These are phyloP conservation scores for Penstemon barbatus DNA, from an alignment of 257 asterid genomes.

Conservation along the genomic window DNA sequence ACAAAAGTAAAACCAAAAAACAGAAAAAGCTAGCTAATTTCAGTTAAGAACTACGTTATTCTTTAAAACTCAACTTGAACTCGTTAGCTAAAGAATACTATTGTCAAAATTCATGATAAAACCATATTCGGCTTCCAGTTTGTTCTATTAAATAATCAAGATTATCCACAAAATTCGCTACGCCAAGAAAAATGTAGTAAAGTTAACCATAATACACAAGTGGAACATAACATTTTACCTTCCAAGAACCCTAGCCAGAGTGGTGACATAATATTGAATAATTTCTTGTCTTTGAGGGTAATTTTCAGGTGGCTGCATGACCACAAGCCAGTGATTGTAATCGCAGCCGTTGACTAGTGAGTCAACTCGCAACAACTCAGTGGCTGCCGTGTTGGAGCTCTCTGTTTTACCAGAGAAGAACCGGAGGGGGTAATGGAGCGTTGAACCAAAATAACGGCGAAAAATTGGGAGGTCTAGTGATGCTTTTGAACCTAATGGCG, in stretches of 20 bases:
- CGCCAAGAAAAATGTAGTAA: no score
- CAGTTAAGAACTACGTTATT: no score
- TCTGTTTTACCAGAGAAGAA: conserved; percentile 25
- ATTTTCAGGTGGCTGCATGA: conserved; percentile 42
- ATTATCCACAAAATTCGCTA: no score
- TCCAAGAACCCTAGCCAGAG: conserved; percentile 42
- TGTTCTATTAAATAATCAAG: no score
- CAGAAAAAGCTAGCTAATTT: no score
- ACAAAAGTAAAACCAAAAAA: no score
- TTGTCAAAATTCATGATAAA: no score
- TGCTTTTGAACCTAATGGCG: conserved; percentile 19
- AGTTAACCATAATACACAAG: no score
- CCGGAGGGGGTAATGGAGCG: neutral
- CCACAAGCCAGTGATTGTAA: conserved; percentile 51
- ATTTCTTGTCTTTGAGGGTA: conserved; percentile 44
- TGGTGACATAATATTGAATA: conserved; percentile 30
- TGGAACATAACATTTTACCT: conserved; percentile 24
- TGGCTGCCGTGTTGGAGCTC: conserved; percentile 17
- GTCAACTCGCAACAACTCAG: conserved; percentile 37
- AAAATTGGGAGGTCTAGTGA: conserved; percentile 12
- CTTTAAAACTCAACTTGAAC: no score
- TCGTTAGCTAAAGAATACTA: no score
- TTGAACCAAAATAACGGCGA: conserved; percentile 25
- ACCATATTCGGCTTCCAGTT: no score
- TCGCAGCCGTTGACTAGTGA: conserved; percentile 43